Base-by-base conservation (phyloP, 2,329 filamentous ascomycete species). In the Fusarium sp. region DNA sequence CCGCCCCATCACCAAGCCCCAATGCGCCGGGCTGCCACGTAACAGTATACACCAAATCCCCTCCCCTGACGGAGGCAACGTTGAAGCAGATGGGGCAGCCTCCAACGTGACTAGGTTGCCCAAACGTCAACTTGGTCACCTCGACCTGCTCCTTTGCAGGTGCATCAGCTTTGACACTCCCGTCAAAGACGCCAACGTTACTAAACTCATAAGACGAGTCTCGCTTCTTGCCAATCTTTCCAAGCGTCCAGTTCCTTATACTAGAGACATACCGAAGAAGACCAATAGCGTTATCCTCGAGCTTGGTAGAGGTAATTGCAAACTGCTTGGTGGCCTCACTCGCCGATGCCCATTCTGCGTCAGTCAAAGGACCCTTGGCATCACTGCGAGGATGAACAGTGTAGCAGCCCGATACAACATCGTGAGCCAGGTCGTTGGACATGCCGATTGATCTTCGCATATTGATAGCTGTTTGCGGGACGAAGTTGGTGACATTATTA, bases 21-120 rank as follows among this genome's bases (percentile, higher is more conserved):
- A 74, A 34, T 19, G 71, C 64, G n/a, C 70, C 70, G 3, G 17
- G 21, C 19, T 70, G 69, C 72, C 72, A 74, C 40, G 68, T 73
- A 28, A 70, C 53, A 11, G 72, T 73, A 30, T 60, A 73, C 7
- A 69, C 45, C 34, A 74, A 23, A 38, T 56, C 57, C 7, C 64
- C 58, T 38, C 58, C 68, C 50, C 67, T 74, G 34, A 67, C 52
- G 15, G 62, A 63, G 9, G 51, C 56, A 9, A 71, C 45, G 12
- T 70, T 74, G 55, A 74, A 73, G 20, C 21, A 30, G 15, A 74
- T 50, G 11, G 70, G 65, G 28, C 65, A 34, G 4, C 69, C 61
- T 11, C 44, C 49, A 19, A 69, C 58, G 26, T 66, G 60, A n/a
- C 70, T 57, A 2, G 72, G 69, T 36, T 74, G 72, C 26, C 63